A percentile compares a stretch with the other conserved stretches of the same genome.
Evolutionary conservation across 257 asterid species (phyloP).

Genomic region (Petrea volubilis): DNA sequence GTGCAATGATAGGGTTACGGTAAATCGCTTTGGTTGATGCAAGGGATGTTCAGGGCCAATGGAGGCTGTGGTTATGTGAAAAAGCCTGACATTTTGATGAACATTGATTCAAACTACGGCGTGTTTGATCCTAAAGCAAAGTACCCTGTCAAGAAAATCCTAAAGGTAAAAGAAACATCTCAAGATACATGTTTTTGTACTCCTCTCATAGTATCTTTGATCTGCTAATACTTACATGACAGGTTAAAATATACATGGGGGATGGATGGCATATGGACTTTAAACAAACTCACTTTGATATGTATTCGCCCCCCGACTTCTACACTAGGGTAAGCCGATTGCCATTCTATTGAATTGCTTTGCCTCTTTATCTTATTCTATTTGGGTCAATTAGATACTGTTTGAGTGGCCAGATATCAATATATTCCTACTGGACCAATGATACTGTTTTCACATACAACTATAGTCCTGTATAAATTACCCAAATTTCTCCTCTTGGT

Average conservation of each 20-base stretch:
- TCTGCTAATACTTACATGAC: slow-evolving; percentile 18
- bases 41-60: slow-evolving; percentile 79
- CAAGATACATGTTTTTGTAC: background rate
- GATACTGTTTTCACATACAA: too few species aligned
- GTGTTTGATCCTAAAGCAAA: slow-evolving; percentile 59
- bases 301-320: slow-evolving; percentile 89
- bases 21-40: slow-evolving; percentile 82
- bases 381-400: too few species aligned
- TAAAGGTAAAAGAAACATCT: slow-evolving; percentile 45
- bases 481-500: too few species aligned
- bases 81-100: slow-evolving; percentile 73
- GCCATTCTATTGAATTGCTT: background rate
- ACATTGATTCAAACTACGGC: slow-evolving; percentile 34
- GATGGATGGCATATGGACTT: slow-evolving; percentile 96
- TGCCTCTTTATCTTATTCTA: background rate
- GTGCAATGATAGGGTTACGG: slow-evolving; percentile 67
- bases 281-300: slow-evolving; percentile 84
- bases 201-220: slow-evolving; percentile 6
- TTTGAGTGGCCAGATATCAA: background rate
- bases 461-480: too few species aligned
- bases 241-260: slow-evolving; percentile 90
- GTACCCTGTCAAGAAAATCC: slow-evolving; percentile 55
- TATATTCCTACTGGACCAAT: background rate
- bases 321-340: slow-evolving; percentile 61
- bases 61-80: slow-evolving; percentile 89